Evolutionary conservation across 768 basidiomycete genomes (phyloP).

Genomic region (Russula virescens): DNA sequence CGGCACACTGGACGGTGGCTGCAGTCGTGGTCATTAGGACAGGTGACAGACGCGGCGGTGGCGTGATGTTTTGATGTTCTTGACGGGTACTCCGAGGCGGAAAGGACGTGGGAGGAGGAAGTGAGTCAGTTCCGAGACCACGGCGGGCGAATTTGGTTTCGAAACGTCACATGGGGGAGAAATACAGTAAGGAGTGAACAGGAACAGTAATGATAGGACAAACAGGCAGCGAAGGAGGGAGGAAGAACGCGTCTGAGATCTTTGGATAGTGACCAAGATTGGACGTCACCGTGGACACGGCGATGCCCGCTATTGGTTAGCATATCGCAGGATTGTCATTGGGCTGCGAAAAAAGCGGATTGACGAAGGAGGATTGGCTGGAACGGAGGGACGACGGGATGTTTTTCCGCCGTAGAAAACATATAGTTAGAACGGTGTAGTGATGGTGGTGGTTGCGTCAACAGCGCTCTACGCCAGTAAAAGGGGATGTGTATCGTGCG

Average conservation of each 20-base stretch:
- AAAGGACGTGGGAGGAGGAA: not conserved
- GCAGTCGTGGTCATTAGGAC: not conserved
- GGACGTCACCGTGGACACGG: not conserved
- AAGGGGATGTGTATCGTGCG: not conserved
- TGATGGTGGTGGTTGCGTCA: not conserved
- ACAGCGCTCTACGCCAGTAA: not conserved
- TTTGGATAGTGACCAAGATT: no score
- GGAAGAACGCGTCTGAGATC: not conserved
- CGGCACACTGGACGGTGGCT: not conserved
- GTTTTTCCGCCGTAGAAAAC: no score
- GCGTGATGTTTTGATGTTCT: not conserved
- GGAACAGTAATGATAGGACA: no score
- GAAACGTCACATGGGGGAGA: not conserved
- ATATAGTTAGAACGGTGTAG: not conserved
- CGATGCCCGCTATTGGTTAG: not conserved
- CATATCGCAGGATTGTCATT: not conserved
- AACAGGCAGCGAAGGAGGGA: no score
- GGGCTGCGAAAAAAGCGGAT: no score
- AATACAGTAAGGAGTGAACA: no score
- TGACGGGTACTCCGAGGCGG: not conserved
- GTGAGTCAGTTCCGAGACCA: not conserved
- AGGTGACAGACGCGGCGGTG: not conserved
- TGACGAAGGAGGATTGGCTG: no score
- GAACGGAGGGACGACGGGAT: not conserved
- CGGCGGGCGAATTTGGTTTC: not conserved